phyloP scores from a whole-genome alignment of 305 asterid genomes.

The Monarda citriodora region DNA sequence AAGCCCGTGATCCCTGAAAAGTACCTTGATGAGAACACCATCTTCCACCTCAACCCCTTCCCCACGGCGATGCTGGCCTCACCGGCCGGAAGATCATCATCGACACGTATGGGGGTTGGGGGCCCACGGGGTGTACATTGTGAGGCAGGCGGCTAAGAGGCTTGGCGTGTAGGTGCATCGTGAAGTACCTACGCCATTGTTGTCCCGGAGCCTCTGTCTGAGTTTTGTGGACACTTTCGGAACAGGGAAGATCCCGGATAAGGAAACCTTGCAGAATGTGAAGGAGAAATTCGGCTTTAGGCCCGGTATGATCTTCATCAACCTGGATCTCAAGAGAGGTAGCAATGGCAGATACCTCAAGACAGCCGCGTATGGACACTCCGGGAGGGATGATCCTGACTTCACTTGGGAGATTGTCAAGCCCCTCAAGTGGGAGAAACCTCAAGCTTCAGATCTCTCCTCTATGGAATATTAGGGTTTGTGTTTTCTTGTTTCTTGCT shows the following conservation, averaged over 20 bases:
- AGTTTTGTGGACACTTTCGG: constrained; percentile 30
- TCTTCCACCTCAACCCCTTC: constrained; percentile 37
- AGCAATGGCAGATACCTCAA: constrained; percentile 28
- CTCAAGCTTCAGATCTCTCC: constrained; percentile 14
- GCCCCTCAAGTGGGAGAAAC: constrained; percentile 32
- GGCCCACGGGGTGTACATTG: constrained; percentile 27
- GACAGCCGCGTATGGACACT: constrained; percentile 40
- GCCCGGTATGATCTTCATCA: constrained; percentile 34
- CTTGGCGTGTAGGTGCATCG: constrained; percentile 29
- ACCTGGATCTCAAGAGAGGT: constrained; percentile 36
- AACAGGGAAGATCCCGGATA: constrained; percentile 33
- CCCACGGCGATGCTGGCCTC: constrained; percentile 36
- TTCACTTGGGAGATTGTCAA: constrained; percentile 40
- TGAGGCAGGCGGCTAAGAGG: constrained; percentile 34
- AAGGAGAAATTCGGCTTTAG: constrained; percentile 34
- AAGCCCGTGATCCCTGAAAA: constrained; percentile 21
- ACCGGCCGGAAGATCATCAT: constrained; percentile 40
- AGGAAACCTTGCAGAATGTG: constrained; percentile 28
- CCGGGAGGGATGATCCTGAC: constrained; percentile 36
- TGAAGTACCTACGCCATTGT: constrained; percentile 36
- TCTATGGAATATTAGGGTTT: not conserved
- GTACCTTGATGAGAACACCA: constrained; percentile 35
- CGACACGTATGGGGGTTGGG: constrained; percentile 32
- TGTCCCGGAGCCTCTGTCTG: constrained; percentile 31
- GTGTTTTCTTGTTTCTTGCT: not conserved